Evolutionary conservation across 75 land plant genomes (phyloP).

Genomic region (Pinus tabuliformis): DNA sequence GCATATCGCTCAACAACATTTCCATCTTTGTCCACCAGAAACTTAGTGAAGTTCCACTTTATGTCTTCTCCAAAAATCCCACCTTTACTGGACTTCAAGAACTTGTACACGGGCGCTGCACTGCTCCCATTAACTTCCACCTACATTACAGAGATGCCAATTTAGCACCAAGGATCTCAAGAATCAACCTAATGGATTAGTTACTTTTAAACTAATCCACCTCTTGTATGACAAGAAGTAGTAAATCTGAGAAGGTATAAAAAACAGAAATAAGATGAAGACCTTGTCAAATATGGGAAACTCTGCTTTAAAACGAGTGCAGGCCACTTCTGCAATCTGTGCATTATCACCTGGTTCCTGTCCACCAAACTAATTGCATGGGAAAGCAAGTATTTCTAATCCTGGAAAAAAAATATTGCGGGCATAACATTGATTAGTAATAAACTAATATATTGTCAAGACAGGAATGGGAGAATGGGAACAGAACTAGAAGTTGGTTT

Average conservation of each 20-base stretch:
- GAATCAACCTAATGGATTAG: not conserved
- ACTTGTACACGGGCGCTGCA: slow-evolving; percentile 79
- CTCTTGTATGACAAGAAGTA: not conserved
- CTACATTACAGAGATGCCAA: slow-evolving; percentile 21
- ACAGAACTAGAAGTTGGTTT: too few species aligned
- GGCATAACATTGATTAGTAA: too few species aligned
- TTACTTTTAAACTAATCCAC: not conserved
- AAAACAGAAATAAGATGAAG: not conserved
- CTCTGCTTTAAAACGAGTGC: too few species aligned
- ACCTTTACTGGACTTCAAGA: slow-evolving; percentile 67
- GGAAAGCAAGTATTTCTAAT: too few species aligned
- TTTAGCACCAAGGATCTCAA: not conserved
- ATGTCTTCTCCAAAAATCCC: slow-evolving; percentile 63
- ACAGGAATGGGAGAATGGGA: too few species aligned
- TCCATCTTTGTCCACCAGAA: too few species aligned
- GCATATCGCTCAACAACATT: slow-evolving; percentile 68
- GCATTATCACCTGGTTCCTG: too few species aligned
- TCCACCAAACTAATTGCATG: too few species aligned
- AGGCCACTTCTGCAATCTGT: slow-evolving; percentile 19
- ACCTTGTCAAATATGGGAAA: too few species aligned
- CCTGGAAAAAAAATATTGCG: too few species aligned
- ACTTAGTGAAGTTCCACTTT: too few species aligned
- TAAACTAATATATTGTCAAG: too few species aligned
- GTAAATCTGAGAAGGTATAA: not conserved
- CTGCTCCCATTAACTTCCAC: slow-evolving; percentile 26